A percentile compares a stretch with the other conserved stretches of the same genome.
Evolutionary conservation across 2,329 filamentous ascomycete species (phyloP).

Genomic region (Akanthomyces dipterigenus): DNA sequence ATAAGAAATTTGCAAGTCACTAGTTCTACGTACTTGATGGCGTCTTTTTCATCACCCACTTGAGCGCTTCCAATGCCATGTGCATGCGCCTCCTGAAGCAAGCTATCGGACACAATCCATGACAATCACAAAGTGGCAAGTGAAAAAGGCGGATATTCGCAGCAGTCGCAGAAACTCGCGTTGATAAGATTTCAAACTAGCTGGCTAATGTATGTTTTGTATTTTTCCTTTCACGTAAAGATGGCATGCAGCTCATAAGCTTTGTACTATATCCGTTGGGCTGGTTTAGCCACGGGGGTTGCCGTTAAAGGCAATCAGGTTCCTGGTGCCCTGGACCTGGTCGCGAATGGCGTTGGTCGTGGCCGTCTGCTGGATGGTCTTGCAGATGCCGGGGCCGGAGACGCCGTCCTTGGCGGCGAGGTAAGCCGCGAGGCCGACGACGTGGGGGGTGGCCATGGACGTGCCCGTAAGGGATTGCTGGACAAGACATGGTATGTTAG

Average conservation of each 20-base stretch:
- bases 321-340: neutral
- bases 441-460: slow-evolving; percentile 18
- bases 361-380: neutral
- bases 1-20: no score
- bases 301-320: slow-evolving; percentile 11
- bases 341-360: neutral
- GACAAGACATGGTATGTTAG: neutral
- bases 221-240: neutral
- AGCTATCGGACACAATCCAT: no score
- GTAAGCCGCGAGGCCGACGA: slow-evolving; percentile 18
- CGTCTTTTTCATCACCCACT: no score
- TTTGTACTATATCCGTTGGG: neutral
- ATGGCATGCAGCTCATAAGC: neutral
- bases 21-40: no score
- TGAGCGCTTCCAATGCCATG: no score
- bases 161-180: neutral
- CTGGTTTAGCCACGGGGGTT: slow-evolving; percentile 1
- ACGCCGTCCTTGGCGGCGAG: slow-evolving; percentile 5
- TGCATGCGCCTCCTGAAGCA: neutral
- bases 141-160: no score
- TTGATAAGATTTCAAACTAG: neutral
- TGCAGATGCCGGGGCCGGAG: neutral
- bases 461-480: slow-evolving; percentile 16
- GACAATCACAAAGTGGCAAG: neutral
- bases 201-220: neutral